Evolutionary conservation across 176 grass and related monocot species (phyloP).

Genomic region (Carex scoparia): DNA sequence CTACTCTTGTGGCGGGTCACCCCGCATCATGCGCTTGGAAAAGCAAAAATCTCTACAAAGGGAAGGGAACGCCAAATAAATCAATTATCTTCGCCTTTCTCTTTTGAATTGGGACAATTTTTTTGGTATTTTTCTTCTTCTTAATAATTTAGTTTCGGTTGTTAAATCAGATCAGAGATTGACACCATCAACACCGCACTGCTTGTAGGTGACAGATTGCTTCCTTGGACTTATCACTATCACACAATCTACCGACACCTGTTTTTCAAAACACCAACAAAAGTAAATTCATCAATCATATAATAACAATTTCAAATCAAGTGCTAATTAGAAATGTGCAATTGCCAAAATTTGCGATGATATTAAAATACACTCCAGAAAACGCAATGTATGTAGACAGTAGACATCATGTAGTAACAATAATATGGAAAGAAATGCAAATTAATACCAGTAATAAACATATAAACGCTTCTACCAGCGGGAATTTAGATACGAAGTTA

Average conservation of each 20-base stretch:
- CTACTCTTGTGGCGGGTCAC: background rate
- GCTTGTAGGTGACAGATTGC: constrained; percentile 94
- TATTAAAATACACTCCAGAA: background rate
- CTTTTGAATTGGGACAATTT: background rate
- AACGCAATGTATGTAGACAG: background rate
- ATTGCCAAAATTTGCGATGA: background rate
- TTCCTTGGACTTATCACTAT: constrained; percentile 88
- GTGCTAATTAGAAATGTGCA: background rate
- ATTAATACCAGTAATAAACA: background rate
- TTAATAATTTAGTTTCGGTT: background rate
- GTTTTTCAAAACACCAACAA: constrained; percentile 4
- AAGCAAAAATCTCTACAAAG: background rate
- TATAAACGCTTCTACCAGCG: background rate
- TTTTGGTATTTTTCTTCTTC: background rate
- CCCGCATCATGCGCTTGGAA: too few species aligned
- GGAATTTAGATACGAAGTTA: background rate
- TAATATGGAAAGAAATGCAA: background rate
- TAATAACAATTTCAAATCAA: background rate
- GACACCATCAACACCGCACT: constrained; percentile 88
- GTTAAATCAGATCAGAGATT: constrained; percentile 71
- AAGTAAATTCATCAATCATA: background rate
- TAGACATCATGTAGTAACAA: background rate
- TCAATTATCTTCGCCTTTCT: background rate
- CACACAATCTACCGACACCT: constrained; percentile 94
- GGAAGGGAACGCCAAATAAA: background rate